Evolutionary conservation across 305 asterid species (phyloP), one percentile per base, ranked within the genome.

Genomic region (Stenogyne calaminthoides): DNA sequence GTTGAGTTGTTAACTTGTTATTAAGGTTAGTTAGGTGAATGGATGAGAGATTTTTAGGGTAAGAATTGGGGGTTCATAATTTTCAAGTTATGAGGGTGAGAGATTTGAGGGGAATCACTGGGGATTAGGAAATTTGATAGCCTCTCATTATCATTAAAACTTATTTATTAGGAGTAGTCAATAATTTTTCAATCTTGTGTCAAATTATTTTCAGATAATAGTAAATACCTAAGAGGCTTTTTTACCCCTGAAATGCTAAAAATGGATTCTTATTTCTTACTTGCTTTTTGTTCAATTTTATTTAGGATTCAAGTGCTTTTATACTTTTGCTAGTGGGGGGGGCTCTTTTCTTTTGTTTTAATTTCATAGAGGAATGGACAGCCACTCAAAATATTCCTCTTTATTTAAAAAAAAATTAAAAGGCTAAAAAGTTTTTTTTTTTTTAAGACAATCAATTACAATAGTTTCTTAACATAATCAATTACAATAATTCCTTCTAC

Each of bases 41-140:
- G 78, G 84, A 71, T 72, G 34, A 75, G 81, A 75, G 72, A 34
- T 32, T 58, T 70, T 70, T 65, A 14, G 72, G 87, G 78, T 80
- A 75, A 81, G 64, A 52, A 75, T 54, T 76, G 68, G 74, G 73
- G 69, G 71, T 82, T 67, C 64, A 37, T 75, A 68, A 67, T 71
- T 77, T 59, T 42, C 44, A 69, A 14, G 73, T 71, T 80, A 68
- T 55, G 65, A 76, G 32, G 78, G 77, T 77, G 78, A 63, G 80
- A 78, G 63, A 82, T 66, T 77, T 76, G 73, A 77, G 75, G 87
- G 77, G 72, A n/a, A 20, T 65, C 54, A 63, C 34, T 11, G 34
- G 62, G 62, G 62, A 77, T 80, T 85, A 58, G 54, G 56, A 68
- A 42, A 58, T 62, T 44, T 72, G 46, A 39, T 62, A 61, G 63